Percentiles rank a stretch among this genome's conserved stretches.
phyloP scores from a whole-genome alignment of 768 basidiomycete species.

The Thelephora ganbajun region DNA sequence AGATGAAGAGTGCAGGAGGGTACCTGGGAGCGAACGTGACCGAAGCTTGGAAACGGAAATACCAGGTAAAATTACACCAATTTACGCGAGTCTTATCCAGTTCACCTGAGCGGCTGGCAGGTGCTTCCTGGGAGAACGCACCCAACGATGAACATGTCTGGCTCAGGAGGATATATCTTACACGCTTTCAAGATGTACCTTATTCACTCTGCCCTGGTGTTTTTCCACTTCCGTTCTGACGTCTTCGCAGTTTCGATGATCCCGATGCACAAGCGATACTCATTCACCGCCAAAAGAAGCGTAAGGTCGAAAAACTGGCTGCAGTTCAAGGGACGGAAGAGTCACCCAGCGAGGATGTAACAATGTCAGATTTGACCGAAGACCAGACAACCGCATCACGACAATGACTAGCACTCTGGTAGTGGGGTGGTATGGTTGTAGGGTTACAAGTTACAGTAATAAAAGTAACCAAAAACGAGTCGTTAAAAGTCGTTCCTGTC shows the following conservation, averaged over 20 bases:
- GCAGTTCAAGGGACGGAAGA: neutral
- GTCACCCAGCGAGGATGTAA: too few relatives aligned
- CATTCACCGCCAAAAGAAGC: neutral
- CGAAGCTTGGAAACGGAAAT: conserved; percentile 78
- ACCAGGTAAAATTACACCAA: conserved; percentile 45
- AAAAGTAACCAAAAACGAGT: too few relatives aligned
- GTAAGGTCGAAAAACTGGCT: neutral
- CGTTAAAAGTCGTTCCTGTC: too few relatives aligned
- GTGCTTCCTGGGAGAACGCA: conserved; percentile 94
- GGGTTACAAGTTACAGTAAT: too few relatives aligned
- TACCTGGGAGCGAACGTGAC: conserved; percentile 72
- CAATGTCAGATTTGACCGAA: too few relatives aligned
- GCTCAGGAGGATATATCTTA: conserved; percentile 79
- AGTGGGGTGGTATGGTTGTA: too few relatives aligned
- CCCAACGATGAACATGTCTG: conserved; percentile 84
- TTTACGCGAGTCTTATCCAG: neutral
- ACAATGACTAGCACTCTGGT: too few relatives aligned
- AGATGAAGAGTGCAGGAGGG: conserved; percentile 46
- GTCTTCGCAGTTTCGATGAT: neutral
- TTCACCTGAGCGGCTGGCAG: conserved; percentile 13
- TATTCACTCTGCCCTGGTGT: neutral
- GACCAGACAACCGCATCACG: too few relatives aligned
- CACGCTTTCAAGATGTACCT: conserved; percentile 76
- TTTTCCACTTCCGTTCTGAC: neutral
- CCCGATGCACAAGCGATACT: neutral